Evolutionary conservation across 2,329 filamentous ascomycete genomes (phyloP), one percentile per base, ranked within the genome.

Genomic region (Gyromitra esculenta): DNA sequence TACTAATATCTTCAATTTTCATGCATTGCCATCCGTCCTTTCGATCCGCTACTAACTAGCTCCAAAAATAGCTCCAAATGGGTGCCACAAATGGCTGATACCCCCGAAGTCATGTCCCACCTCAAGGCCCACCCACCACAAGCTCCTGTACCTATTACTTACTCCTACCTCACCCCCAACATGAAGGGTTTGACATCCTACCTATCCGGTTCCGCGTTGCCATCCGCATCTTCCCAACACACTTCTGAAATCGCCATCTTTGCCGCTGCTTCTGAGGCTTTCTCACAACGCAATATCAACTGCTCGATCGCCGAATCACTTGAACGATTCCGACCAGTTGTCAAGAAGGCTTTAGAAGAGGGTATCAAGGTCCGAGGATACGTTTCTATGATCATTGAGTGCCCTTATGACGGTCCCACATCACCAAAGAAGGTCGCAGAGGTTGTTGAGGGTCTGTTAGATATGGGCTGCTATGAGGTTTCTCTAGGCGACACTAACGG

Each of bases 401-500:
- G 93, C 79, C 93, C 93, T 0, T 96, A 91, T 77, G 89, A 91
- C 80, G 90, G 90, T 1, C 87, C 90, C 68, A 89, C 91, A 1
- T 85, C 90, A 80, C 89, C 89, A 41, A 86, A 87, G 81, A 86
- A 85, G 77, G 90, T 92, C 0, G 89, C 89, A 0, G 87, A 91
- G 79, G 88, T 92, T 57, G 91, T 91, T 0, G 88, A 86, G 76
- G 89, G 86, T 81, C 84, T 97, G 63, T 86, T 97, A 0, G 92
- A 94, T 81, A 92, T 95, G 86, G 94, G 94, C 18, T 94, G 93
- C 21, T 93, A 97, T 82, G 93, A 97, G 86, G 94, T 97, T 80
- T 92, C 92, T 0, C 88, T 97, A 0, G 94, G 93, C 5, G 94
- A 97, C 82, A 97, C 94, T 0, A 95, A 94, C 0, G 94, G 94